Base-by-base conservation (phyloP, 164 flowering plant species). In the Piper betle region DNA sequence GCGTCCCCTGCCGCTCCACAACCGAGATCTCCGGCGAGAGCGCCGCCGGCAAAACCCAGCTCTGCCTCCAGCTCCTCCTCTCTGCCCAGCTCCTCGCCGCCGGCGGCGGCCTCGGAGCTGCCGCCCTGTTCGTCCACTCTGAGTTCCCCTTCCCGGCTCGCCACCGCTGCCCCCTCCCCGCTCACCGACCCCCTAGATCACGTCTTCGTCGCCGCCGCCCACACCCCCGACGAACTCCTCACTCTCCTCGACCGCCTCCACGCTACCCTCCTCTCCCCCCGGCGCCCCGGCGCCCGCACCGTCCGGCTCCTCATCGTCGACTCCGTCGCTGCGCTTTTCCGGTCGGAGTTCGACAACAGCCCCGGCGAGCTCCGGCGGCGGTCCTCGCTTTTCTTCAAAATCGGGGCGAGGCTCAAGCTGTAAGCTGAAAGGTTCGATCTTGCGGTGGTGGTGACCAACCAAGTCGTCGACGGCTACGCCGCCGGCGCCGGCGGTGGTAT, bases 21-120 rank as follows among this genome's bases (percentile, higher is more conserved):
- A 87, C 97, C 37, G 98, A 93, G 64, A 46, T 90, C 55, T 86
- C 81, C 53, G 79, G 85, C 41, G 98, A 90, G 65, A 84, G 90
- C 69, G 88, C 88, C 46, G 72, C 72, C 65, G 98, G 98, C 53
- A 90, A 93, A 68, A 93, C 97, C 75, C 98, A 93, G 57, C 75
- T 93, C 60, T 87, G 82, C 71, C 91, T 93, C 62, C 97, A 90
- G 56, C 87, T 90, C 70, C 78, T 82, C 57, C 86, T 93, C 76
- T 64, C 74, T 37, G 80, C 91, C 54, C 98, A 87, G 66, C 84
- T 85, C 65, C 91, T 9, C 11, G 17, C 40, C 59, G 77, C 88
- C 25, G 74, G 2, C n/a, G 91, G 91, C 19, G 96, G 96, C 66
- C 91, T 86, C 64, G 48, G 74, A 37, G 77, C 90, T 55, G 71